Evolutionary conservation across 345 rosid species (phyloP), one percentile per base, ranked within the genome.

Genomic region (Brassica cretica): DNA sequence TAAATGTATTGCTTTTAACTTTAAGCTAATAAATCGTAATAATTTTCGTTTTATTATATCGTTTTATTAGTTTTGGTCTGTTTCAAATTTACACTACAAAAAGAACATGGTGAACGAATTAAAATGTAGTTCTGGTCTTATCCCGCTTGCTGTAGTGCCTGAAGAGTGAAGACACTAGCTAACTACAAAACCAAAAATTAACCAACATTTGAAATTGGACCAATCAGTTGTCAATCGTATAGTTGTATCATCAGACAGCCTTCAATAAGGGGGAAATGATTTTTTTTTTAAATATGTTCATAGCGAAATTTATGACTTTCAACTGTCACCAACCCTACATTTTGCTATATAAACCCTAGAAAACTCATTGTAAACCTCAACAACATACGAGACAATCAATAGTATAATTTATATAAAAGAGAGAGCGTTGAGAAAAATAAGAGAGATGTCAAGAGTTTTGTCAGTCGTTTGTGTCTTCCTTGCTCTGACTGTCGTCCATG

Each of bases 251-350:
- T 62, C 81, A 72, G 73, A 78, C 16, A 60, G 77, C 21, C 56
- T 72, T 72, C 72, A 72, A 30, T 72, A 46, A 66, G 30, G 65
- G 37, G 12, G 46, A 73, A 25, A 46, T 66, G 3, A 64, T 58
- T 55, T 58, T 71, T 71, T 72, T 72, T 41, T 72, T 66, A 78
- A 66, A 72, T 59, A 68, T 25, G 33, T 51, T 61, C 60, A 68
- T 39, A 68, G 66, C 59, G 3, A 74, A 68, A 79, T 84, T 86
- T 37, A 85, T 82, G 78, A 80, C 76, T 58, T 83, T 78, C 88
- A 88, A 81, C 94, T 33, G 83, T 79, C 75, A 76, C 73, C 88
- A n/a, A 80, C 83, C 75, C 68, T 39, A 15, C 53, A 59, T 4
- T 72, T 63, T 35, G 71, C 70, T 83, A 70, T 88, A 90, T 82